phyloP scores from a whole-genome alignment of 257 asterid genomes.

The Penstemon davidsonii region DNA sequence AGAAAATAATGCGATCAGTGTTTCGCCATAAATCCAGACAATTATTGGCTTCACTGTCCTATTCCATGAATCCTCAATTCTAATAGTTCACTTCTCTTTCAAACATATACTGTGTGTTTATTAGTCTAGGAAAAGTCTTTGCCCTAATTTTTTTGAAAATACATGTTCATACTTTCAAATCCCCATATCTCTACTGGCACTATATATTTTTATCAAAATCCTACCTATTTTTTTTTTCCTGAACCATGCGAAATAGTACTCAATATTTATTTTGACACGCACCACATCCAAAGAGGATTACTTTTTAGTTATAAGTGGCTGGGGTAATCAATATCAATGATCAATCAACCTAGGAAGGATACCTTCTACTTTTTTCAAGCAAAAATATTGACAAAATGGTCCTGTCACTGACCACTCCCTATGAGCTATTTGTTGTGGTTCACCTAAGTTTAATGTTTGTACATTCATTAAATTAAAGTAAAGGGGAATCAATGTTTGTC shows the following conservation, averaged over 20 bases:
- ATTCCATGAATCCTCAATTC: neutral
- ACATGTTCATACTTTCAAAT: neutral
- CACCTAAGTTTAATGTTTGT: constrained; percentile 7
- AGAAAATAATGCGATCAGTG: neutral
- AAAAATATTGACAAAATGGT: constrained; percentile 30
- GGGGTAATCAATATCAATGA: neutral
- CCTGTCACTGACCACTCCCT: constrained; percentile 9
- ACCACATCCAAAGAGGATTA: constrained; percentile 19
- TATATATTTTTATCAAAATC: neutral
- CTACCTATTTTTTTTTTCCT: too few species aligned
- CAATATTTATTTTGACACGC: too few species aligned
- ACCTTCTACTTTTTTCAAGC: constrained; percentile 19
- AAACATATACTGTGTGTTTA: neutral
- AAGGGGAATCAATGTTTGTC: constrained; percentile 6
- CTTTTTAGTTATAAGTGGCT: constrained; percentile 9
- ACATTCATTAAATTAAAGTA: neutral
- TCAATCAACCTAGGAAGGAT: neutral
- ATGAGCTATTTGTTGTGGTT: constrained; percentile 11
- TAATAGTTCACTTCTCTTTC: constrained; percentile 8
- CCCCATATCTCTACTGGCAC: neutral
- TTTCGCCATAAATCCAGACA: neutral
- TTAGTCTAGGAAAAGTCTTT: neutral
- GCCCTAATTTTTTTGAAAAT: neutral
- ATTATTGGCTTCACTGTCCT: neutral
- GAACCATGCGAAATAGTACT: too few species aligned